Percentiles rank a stretch among this genome's conserved stretches.
Conservation (phyloP, 139 green algal genomes). For the Chlorella sp. region DNA sequence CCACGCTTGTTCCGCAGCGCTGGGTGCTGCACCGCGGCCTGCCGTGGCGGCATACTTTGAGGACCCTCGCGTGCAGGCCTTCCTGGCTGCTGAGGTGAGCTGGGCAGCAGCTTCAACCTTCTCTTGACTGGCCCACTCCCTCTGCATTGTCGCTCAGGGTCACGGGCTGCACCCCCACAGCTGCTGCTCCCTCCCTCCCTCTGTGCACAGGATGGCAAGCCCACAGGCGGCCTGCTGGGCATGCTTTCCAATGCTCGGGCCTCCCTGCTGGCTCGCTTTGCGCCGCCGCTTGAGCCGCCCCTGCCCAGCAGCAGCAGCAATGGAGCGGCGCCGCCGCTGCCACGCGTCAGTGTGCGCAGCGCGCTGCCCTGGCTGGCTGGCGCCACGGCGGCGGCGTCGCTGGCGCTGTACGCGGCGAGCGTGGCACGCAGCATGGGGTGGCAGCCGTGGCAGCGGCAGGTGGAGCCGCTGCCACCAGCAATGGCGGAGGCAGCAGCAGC, state of each 20-base stretch:
- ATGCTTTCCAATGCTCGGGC: constrained; percentile 7
- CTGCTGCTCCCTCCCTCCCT: too few species aligned
- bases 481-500: background rate
- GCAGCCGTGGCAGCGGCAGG: background rate
- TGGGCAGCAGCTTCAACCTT: too few species aligned
- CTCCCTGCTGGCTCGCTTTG: background rate
- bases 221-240: constrained; percentile 5
- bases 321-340: background rate
- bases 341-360: background rate
- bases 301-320: background rate
- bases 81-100: constrained; percentile 13
- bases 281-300: background rate
- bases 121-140: too few species aligned
- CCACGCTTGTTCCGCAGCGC: background rate
- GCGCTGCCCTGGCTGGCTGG: constrained; percentile 8
- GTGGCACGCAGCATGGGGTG: too few species aligned
- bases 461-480: background rate
- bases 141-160: too few species aligned
- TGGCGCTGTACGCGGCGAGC: background rate
- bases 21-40: constrained; percentile 1
- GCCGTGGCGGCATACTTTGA: constrained; percentile 8
- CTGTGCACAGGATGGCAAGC: background rate
- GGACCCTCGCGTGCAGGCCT: background rate
- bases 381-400: background rate
- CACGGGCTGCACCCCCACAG: too few species aligned